Conservation (phyloP, 495 filamentous ascomycete species). For the Penicillium ucsense region DNA sequence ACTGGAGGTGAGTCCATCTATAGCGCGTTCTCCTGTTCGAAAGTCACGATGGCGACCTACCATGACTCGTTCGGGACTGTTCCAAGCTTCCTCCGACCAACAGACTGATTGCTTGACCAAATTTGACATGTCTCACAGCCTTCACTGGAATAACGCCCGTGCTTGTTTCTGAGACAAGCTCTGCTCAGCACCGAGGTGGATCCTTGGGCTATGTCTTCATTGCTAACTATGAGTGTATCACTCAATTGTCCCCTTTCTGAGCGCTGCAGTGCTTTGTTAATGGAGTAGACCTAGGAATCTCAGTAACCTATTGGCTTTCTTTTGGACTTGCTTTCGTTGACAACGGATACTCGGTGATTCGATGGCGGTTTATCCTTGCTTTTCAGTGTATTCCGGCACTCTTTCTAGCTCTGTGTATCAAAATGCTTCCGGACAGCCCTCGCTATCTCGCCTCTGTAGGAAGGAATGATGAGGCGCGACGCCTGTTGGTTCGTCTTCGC, state of each 20-base stretch:
- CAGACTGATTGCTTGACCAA: too few relatives aligned
- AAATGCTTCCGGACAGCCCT: constrained; percentile 40
- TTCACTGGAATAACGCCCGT: constrained; percentile 44
- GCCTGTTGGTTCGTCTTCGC: constrained; percentile 22
- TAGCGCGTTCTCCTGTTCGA: too few relatives aligned
- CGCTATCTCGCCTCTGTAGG: constrained; percentile 33
- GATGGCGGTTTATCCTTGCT: constrained; percentile 47
- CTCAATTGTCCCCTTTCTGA: background rate
- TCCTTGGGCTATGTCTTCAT: constrained; percentile 45
- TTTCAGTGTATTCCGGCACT: constrained; percentile 47
- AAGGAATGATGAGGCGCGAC: constrained; percentile 28
- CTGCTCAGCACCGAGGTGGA: constrained; percentile 35
- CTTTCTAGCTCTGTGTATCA: constrained; percentile 38
- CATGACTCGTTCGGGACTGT: background rate
- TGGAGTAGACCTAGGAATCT: constrained; percentile 43
- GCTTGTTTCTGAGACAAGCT: constrained; percentile 41
- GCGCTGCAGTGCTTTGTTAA: constrained; percentile 1
- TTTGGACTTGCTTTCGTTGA: constrained; percentile 47
- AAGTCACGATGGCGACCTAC: too few relatives aligned
- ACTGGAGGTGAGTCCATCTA: constrained; percentile 28
- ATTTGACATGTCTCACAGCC: constrained; percentile 10
- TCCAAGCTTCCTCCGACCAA: constrained; percentile 2
- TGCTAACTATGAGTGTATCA: constrained; percentile 31
- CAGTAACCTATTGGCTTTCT: constrained; percentile 53
- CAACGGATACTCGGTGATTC: constrained; percentile 37